Evolutionary conservation across 768 basidiomycete species (phyloP).

Genomic region (Lanmaoa rubissima): DNA sequence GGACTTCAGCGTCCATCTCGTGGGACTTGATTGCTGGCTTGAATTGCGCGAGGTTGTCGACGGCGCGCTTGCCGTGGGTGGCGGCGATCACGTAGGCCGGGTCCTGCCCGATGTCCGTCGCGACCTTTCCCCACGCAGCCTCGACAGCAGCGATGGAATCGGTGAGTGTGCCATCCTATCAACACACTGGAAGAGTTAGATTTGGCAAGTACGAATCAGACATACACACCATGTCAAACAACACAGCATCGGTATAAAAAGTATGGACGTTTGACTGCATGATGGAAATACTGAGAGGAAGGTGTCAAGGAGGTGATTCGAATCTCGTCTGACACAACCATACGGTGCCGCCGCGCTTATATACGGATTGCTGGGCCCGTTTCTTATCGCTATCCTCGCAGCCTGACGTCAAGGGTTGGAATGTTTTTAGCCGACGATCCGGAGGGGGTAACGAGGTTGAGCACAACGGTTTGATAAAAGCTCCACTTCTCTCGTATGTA

Average conservation of each 20-base stretch:
- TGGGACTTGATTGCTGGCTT: constrained; percentile 53
- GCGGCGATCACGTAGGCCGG: constrained; percentile 66
- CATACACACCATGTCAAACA: constrained; percentile 63
- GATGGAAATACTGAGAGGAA: neutral
- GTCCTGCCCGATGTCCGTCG: constrained; percentile 65
- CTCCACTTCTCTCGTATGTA: constrained; percentile 6
- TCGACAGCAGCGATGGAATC: constrained; percentile 74
- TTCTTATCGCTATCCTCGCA: constrained; percentile 5
- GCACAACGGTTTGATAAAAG: constrained; percentile 3
- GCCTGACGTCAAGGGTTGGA: constrained; percentile 32
- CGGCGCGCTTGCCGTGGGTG: constrained; percentile 76
- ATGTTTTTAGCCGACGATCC: neutral
- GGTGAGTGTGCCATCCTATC: constrained; percentile 66
- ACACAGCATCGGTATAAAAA: constrained; percentile 56
- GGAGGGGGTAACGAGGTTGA: constrained; percentile 10
- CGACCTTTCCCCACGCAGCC: constrained; percentile 74
- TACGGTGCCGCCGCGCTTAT: constrained; percentile 17
- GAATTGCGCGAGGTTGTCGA: constrained; percentile 68
- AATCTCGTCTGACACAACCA: constrained; percentile 11
- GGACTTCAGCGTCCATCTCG: constrained; percentile 58
- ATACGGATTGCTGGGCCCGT: constrained; percentile 10
- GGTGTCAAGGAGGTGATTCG: neutral
- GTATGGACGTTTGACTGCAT: constrained; percentile 30
- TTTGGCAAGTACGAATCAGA: constrained; percentile 3
- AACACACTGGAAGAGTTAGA: constrained; percentile 27